Conservation (phyloP, 2,329 filamentous ascomycete genomes). For the Sporothrix sp. region DNA sequence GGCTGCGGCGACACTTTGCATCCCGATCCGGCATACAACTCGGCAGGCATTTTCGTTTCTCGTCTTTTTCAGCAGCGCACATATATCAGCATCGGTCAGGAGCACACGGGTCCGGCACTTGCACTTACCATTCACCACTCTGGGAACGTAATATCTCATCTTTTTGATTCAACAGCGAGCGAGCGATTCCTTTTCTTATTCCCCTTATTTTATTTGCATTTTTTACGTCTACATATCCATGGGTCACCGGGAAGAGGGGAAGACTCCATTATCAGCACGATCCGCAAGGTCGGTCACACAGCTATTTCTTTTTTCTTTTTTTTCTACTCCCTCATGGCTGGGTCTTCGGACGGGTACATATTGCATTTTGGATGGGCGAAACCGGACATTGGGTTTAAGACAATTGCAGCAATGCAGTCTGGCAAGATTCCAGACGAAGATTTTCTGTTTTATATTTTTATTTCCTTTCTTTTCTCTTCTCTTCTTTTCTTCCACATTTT, state of each 20-base stretch:
- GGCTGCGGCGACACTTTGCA: conserved; percentile 8
- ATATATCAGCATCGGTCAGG: conserved; percentile 8
- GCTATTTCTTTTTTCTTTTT: conserved; percentile 17
- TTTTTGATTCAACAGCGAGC: conserved; percentile 29
- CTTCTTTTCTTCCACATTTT: conserved; percentile 16
- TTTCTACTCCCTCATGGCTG: conserved; percentile 44
- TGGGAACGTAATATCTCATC: conserved; percentile 14
- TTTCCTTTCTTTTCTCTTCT: conserved; percentile 11
- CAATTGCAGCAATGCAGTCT: conserved; percentile 17
- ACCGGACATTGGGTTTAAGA: conserved; percentile 32
- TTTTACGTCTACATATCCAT: conserved; percentile 26
- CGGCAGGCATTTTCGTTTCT: not conserved
- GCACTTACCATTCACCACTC: conserved; percentile 12
- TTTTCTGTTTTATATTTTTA: conserved; percentile 5
- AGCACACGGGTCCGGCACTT: conserved; percentile 9
- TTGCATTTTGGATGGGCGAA: conserved; percentile 46
- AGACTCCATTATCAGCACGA: conserved; percentile 25
- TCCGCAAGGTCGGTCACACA: conserved; percentile 41
- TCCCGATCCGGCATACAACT: conserved; percentile 5
- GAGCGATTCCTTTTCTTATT: conserved; percentile 26
- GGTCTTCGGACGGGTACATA: conserved; percentile 41
- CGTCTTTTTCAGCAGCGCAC: not conserved
- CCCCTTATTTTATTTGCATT: conserved; percentile 24
- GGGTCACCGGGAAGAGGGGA: conserved; percentile 23
- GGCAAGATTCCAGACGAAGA: conserved; percentile 13